Evolutionary conservation across 2,329 filamentous ascomycete species (phyloP).

Genomic region (Ophiocordyceps polyrhachis-furcata): DNA sequence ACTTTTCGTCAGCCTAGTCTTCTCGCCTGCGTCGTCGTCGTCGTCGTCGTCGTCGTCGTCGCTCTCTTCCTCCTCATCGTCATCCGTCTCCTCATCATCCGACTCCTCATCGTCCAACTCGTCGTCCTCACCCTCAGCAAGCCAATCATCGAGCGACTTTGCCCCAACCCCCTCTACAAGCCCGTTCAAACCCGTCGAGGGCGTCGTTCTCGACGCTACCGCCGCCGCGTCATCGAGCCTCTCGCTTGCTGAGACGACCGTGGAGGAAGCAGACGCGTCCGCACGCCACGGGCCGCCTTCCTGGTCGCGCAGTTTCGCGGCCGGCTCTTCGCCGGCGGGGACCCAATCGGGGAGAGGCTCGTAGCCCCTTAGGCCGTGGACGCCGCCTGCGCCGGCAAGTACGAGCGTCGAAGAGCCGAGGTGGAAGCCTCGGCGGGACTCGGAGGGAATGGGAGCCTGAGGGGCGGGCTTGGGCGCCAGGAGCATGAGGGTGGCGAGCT

Average conservation of each 20-base stretch:
- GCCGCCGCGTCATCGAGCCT: constrained; percentile 39
- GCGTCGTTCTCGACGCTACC: constrained; percentile 6
- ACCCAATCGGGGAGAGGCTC: constrained; percentile 74
- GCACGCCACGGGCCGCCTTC: constrained; percentile 17
- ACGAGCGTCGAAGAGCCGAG: constrained; percentile 78
- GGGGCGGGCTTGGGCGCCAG: constrained; percentile 89
- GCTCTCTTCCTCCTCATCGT: constrained; percentile 27
- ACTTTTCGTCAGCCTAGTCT: constrained; percentile 28
- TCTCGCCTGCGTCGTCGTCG: constrained; percentile 27
- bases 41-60: constrained; percentile 32
- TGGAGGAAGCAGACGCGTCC: constrained; percentile 4
- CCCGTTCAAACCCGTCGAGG: constrained; percentile 29
- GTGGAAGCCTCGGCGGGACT: constrained; percentile 56
- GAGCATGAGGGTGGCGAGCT: constrained; percentile 77
- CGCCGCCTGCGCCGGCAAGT: constrained; percentile 54
- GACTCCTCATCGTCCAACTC: constrained; percentile 21
- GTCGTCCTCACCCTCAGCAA: constrained; percentile 51
- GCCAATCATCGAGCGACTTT: constrained; percentile 86
- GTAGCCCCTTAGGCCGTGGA: constrained; percentile 63
- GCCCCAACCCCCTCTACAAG: constrained; percentile 33
- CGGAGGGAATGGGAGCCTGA: constrained; percentile 74
- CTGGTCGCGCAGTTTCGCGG: constrained; percentile 50
- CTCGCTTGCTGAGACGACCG: constrained; percentile 38
- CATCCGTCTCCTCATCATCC: constrained; percentile 31
- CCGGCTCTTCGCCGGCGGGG: constrained; percentile 57